A percentile compares a stretch with the other conserved stretches of the same genome.
phyloP scores from a whole-genome alignment of 768 basidiomycete genomes.

The Hirschioporus abietinus region DNA sequence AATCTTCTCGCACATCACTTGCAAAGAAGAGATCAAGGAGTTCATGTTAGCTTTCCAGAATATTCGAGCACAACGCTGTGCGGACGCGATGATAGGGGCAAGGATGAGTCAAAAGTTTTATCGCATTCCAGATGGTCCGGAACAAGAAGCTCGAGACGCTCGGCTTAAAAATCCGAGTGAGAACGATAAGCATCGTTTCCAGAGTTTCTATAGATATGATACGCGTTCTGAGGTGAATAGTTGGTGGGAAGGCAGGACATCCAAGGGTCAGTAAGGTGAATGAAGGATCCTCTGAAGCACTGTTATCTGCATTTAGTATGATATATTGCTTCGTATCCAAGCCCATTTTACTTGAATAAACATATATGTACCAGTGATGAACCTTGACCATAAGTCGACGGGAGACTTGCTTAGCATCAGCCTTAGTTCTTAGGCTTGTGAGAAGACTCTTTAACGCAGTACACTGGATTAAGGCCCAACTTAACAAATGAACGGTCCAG shows the following conservation, averaged over 20 bases:
- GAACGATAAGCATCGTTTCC: background rate
- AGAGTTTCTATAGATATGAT: background rate
- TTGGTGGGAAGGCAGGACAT: background rate
- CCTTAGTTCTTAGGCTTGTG: no score
- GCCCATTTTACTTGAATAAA: no score
- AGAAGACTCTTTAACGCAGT: no score
- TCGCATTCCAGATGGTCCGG: conserved; percentile 22
- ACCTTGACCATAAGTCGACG: no score
- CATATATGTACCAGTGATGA: no score
- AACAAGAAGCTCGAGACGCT: conserved; percentile 20
- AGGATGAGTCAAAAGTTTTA: conserved; percentile 23
- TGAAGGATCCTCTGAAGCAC: no score
- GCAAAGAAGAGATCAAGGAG: conserved; percentile 16
- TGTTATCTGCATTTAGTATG: no score
- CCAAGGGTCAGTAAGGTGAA: background rate
- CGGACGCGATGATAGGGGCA: conserved; percentile 16
- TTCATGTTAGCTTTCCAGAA: conserved; percentile 22
- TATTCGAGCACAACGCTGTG: conserved; percentile 19
- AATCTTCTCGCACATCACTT: conserved; percentile 23
- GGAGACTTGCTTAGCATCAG: no score
- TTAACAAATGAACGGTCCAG: no score
- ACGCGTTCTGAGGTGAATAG: background rate
- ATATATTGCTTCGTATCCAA: no score
- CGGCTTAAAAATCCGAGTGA: background rate
- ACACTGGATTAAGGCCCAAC: no score